Conservation (phyloP, 2,329 filamentous ascomycete species). For the Fusarium pininemorale region DNA sequence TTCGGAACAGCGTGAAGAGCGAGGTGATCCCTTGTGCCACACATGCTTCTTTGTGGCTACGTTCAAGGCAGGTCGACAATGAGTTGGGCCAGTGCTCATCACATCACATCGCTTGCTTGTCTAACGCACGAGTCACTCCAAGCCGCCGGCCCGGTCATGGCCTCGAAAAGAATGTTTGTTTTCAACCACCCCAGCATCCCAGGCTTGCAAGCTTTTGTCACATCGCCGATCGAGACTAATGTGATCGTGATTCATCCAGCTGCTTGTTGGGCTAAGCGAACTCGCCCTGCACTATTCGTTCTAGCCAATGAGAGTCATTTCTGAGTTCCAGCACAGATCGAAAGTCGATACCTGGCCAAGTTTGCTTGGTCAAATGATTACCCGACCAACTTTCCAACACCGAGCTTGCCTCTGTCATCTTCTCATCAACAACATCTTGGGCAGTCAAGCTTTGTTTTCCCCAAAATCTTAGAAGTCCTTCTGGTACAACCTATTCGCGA, state of each 20-base stretch:
- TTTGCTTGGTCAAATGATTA: background rate
- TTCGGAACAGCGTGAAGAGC: background rate
- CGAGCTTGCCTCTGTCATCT: background rate
- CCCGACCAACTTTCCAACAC: background rate
- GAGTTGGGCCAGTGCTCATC: background rate
- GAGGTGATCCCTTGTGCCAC: background rate
- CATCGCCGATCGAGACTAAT: background rate
- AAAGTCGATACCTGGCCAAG: background rate
- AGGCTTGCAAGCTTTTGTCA: background rate
- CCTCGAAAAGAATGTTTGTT: background rate
- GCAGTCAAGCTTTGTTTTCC: fast-evolving
- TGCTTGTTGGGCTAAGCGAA: background rate
- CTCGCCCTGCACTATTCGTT: background rate
- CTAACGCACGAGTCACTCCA: background rate
- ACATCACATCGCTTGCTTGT: background rate
- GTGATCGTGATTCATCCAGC: background rate
- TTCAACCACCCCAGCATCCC: background rate
- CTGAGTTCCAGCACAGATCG: background rate
- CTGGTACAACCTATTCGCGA: background rate
- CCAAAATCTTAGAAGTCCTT: background rate
- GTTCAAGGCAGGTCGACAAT: background rate
- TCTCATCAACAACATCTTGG: background rate
- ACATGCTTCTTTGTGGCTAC: background rate
- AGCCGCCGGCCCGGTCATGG: background rate
- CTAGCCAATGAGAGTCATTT: background rate